Conservation (phyloP, 176 grass and related monocot species). For the Stipa capillata region DNA sequence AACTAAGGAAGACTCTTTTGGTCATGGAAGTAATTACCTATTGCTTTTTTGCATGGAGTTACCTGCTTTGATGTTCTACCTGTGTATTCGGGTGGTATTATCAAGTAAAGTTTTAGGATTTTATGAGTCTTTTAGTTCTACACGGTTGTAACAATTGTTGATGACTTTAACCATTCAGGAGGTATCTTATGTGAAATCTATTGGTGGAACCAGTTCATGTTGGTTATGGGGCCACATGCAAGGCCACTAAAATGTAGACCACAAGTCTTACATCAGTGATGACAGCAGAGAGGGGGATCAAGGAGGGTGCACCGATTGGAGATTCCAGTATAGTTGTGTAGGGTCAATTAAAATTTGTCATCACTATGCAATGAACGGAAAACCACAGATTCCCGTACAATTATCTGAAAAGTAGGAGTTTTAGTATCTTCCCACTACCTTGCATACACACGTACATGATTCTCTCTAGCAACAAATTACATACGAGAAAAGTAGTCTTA, state of each 20-base stretch:
- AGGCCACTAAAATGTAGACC: slow-evolving; percentile 8
- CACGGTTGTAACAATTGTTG: background rate
- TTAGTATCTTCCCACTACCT: slow-evolving; percentile 12
- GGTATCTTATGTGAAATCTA: background rate
- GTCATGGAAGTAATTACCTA: background rate
- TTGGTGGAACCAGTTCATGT: background rate
- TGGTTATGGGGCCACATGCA: slow-evolving; percentile 11
- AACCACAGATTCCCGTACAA: slow-evolving; percentile 21
- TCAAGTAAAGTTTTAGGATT: background rate
- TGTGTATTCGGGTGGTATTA: background rate
- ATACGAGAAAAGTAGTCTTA: background rate
- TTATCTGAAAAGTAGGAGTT: slow-evolving; percentile 22
- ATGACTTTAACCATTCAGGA: background rate
- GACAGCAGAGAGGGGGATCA: slow-evolving; percentile 11
- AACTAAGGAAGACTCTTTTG: background rate
- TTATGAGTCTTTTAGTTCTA: background rate
- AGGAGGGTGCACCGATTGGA: background rate
- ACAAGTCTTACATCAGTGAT: slow-evolving; percentile 5
- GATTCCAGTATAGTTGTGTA: slow-evolving; percentile 30
- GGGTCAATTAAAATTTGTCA: slow-evolving; percentile 27
- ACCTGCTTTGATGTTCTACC: background rate
- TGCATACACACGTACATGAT: background rate
- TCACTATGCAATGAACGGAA: background rate
- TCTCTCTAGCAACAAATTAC: slow-evolving; percentile 8
- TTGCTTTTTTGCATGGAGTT: background rate